Evolutionary conservation across 352 stramenopile genomes (phyloP).

Genomic region (Pythium oligandrum): DNA sequence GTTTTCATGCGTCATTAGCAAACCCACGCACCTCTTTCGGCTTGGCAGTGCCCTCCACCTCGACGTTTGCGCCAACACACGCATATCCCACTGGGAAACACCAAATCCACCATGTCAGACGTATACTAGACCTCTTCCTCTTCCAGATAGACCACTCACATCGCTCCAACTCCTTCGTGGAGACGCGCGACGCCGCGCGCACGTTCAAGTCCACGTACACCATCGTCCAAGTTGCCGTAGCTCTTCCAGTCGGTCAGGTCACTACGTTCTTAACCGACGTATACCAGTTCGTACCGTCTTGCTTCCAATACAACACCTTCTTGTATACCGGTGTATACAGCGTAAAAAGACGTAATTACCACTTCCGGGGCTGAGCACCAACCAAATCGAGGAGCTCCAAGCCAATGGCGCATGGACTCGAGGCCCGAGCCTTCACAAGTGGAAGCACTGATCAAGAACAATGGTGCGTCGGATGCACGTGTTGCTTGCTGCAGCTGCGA

Average conservation of each 20-base stretch:
- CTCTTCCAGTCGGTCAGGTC: no score
- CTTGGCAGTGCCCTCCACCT: slow-evolving; percentile 45
- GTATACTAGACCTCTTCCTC: neutral
- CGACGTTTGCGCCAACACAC: slow-evolving; percentile 53
- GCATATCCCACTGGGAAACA: slow-evolving; percentile 51
- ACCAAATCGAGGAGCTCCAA: slow-evolving; percentile 13
- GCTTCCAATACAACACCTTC: no score
- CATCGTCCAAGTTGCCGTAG: slow-evolving; percentile 20
- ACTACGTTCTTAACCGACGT: no score
- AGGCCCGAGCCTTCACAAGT: slow-evolving; percentile 10
- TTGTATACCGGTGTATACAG: neutral
- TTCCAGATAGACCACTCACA: slow-evolving; percentile 26
- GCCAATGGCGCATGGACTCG: neutral
- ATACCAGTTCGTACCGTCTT: no score
- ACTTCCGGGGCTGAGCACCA: slow-evolving; percentile 8
- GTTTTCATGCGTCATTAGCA: neutral
- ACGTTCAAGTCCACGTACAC: slow-evolving; percentile 78
- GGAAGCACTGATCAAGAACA: slow-evolving; percentile 25
- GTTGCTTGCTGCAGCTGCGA: no score
- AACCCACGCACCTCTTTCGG: slow-evolving; percentile 32
- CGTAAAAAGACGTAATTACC: slow-evolving; percentile 14
- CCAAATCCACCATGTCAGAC: no score
- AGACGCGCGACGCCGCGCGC: slow-evolving; percentile 40
- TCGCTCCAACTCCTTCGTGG: slow-evolving; percentile 49
- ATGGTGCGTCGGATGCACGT: slow-evolving; percentile 16